phyloP scores from a whole-genome alignment of 1,284 basidiomycete species.

The Salmacisia buchloeana region DNA sequence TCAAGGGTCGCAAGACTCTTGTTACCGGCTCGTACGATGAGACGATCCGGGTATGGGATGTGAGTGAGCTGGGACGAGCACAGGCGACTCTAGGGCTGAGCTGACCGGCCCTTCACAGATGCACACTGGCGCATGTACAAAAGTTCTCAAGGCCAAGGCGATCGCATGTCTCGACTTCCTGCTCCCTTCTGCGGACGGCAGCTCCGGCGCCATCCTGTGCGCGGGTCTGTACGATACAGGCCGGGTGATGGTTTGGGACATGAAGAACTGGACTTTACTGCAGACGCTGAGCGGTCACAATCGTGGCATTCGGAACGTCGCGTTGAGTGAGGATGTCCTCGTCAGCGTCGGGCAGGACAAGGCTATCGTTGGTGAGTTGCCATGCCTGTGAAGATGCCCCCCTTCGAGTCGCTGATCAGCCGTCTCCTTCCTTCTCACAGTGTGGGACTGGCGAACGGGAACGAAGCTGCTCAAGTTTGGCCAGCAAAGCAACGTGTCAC shows the following conservation, averaged over 20 bases:
- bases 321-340: conserved; percentile 73
- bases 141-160: conserved; percentile 72
- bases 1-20: conserved; percentile 61
- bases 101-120: conserved; percentile 62
- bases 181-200: conserved; percentile 42
- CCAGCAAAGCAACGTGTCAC: conserved; percentile 84
- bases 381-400: neutral
- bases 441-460: conserved; percentile 65
- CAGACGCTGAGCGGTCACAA: conserved; percentile 64
- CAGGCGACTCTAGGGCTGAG: neutral
- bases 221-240: conserved; percentile 89
- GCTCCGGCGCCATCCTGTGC: conserved; percentile 76
- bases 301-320: conserved; percentile 69
- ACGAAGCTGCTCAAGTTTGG: conserved; percentile 83
- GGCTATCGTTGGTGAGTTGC: conserved; percentile 61
- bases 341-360: conserved; percentile 82
- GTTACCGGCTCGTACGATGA: conserved; percentile 87
- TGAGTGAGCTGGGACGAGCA: conserved; percentile 2
- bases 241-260: conserved; percentile 38
- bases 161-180: conserved; percentile 85
- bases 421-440: conserved; percentile 38
- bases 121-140: conserved; percentile 69
- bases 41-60: conserved; percentile 43
- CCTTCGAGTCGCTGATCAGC: neutral
- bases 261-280: conserved; percentile 51